phyloP scores from a whole-genome alignment of 108 stramenopile species.

The Nannochloropsis granulata region DNA sequence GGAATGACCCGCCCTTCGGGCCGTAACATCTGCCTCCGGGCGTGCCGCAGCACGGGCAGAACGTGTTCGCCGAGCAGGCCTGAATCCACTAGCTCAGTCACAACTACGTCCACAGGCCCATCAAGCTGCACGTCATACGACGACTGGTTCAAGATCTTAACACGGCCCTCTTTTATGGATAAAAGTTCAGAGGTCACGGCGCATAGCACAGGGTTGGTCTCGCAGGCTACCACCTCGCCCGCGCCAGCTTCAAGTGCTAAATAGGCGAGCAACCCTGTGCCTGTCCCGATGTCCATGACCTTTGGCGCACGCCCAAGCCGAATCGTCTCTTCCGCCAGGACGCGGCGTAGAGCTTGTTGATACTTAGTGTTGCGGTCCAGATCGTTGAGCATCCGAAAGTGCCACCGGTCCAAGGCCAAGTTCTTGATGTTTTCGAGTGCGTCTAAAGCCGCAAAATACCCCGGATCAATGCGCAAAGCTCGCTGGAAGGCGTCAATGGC shows the following conservation, averaged over 20 bases:
- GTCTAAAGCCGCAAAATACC: slow-evolving; percentile 19
- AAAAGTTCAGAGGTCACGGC: slow-evolving; percentile 12
- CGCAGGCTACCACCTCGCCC: slow-evolving; percentile 26
- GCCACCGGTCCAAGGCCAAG: slow-evolving; percentile 35
- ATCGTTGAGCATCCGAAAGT: slow-evolving; percentile 39
- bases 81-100: slow-evolving; percentile 37
- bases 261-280: slow-evolving; percentile 26
- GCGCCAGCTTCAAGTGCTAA: slow-evolving; percentile 28
- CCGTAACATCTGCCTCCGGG: neutral
- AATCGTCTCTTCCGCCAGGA: neutral
- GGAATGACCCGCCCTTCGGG: neutral
- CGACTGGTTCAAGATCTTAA: slow-evolving; percentile 17
- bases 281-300: slow-evolving; percentile 35
- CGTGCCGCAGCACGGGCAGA: slow-evolving; percentile 20
- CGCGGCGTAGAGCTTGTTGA: neutral
- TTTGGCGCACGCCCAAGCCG: neutral
- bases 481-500: neutral
- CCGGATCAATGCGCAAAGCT: slow-evolving; percentile 12
- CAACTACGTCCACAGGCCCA: slow-evolving; percentile 24
- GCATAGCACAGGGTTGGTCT: slow-evolving; percentile 25
- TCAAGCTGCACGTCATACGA: slow-evolving; percentile 11
- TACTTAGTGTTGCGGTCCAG: slow-evolving; percentile 18
- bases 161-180: slow-evolving; percentile 19
- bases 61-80: slow-evolving; percentile 31
- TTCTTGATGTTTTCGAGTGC: slow-evolving; percentile 31